Evolutionary conservation across 176 grass and related monocot genomes (phyloP).

Genomic region (Zoysia pacifica): DNA sequence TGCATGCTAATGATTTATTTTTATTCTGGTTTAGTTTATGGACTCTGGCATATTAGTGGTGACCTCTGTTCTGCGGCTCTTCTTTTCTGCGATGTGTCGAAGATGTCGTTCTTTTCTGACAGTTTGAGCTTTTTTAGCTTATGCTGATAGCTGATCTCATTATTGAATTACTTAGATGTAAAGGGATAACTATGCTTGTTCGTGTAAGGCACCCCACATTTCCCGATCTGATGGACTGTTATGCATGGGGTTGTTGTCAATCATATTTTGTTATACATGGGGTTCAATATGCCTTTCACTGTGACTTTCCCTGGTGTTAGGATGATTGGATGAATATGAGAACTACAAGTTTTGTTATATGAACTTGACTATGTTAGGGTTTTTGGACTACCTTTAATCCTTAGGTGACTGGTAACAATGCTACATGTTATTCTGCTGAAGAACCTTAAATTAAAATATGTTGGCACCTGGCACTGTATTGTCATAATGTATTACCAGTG

Average conservation of each 20-base stretch:
- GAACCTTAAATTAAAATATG: neutral
- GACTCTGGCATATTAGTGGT: neutral
- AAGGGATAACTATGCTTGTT: neutral
- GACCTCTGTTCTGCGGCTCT: neutral
- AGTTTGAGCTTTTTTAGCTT: neutral
- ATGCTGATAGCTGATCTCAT: neutral
- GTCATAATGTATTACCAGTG: neutral
- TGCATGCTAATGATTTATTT: conserved; percentile 20
- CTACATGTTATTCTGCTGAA: neutral
- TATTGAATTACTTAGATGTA: conserved; percentile 1
- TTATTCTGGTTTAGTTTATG: conserved; percentile 8
- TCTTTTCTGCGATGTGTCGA: neutral
- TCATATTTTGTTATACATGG: neutral
- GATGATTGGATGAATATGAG: neutral
- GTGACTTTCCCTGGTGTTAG: neutral
- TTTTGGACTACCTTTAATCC: neutral
- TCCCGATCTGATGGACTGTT: neutral
- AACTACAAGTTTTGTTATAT: neutral
- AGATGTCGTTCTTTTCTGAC: neutral
- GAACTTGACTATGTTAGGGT: neutral
- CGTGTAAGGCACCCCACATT: too few relatives aligned
- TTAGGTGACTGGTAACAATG: neutral
- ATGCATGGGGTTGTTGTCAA: neutral
- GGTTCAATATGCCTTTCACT: neutral
- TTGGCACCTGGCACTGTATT: neutral